Evolutionary conservation across 176 grass and related monocot genomes (phyloP), one percentile per base, ranked within the genome.

Genomic region (Metroxylon sagu): DNA sequence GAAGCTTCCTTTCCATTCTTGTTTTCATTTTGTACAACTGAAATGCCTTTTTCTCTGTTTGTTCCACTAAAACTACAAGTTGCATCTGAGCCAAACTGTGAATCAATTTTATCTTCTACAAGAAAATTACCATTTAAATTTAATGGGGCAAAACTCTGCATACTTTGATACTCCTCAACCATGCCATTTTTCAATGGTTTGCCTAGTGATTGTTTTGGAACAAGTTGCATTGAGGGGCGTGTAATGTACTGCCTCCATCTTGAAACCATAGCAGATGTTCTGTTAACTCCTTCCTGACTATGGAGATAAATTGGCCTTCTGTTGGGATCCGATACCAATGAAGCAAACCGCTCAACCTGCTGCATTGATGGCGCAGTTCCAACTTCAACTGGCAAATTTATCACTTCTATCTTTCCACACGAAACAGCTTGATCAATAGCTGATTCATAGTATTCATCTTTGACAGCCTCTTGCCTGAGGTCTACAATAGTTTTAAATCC

Each of bases 201-300:
- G 51, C 67, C 82, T 19, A 49, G 53, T 63, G 72, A 66, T 29
- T 5, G 52, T 8, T 54, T 76, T 70, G 77, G 73, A 48, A 48
- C 57, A 73, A 72, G 48, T 67, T 76, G 48, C 62, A 77, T 76
- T 73, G 83, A 81, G 19, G 56, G 62, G 56, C 87, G 88, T 78
- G 81, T 77, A 71, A 85, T 49, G 65, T 77, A 73, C 49, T 98
- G 93, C 69, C 81, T 92, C 88, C 88, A 98, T 81, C 93, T 85
- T 51, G 88, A 98, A 64, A 98, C 84, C 93, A 98, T 98, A 48
- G 84, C 93, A 78, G 87, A 89, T 6, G 93, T 76, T 76, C 88
- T 92, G 60, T 66, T 60, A 57, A 89, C 77, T 31, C 93, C 93
- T 87, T 98, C 88, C 68, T 83, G 66, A 78, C 93, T 92, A 71